Evolutionary conservation across 441 rosid species (phyloP), one percentile per base, ranked within the genome.

Genomic region (Melastoma candidum): DNA sequence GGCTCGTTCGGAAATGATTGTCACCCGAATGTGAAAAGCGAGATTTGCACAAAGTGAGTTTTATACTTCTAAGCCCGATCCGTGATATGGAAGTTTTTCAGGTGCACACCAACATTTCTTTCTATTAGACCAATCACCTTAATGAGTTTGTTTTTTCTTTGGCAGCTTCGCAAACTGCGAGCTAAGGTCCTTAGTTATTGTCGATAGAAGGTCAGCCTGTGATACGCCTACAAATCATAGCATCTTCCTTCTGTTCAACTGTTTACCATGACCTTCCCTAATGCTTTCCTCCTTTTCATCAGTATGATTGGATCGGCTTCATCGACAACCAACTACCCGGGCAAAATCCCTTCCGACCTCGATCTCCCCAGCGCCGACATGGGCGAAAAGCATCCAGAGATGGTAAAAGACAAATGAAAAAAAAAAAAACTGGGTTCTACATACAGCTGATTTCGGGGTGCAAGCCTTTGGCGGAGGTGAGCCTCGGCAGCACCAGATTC

Each of bases 91-190:
- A 32, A 32, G 41, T 32, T 32, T 4, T 32, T 32, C 41, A 32
- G 41, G 41, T 1, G 41, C 41, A 4, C 6, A 4, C 41, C 8
- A 8, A 2, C 8, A 32, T 32, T 32, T 32, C 41, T 32, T 8
- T 4, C 41, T 32, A 4, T 8, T 8, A 8, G 8, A 32, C 8
- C 41, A 4, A 32, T 4, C 7, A 32, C 41, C 5, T 32, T 32
- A 32, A 32, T 32, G 8, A 32, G 36, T 29, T 29, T 17, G 36
- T 3, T 29, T 29, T 29, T 29, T 29, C 36, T 29, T 29, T 1
- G 36, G 70, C 75, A 84, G 94, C 66, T 87, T 87, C 71, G 77
- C 71, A 0, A 87, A 87, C 61, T 84, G 96, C 44, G 88, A 84
- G 78, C 90, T 82, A 50, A 90, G 85, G 1, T 84, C 96, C 2